Evolutionary conservation across 768 basidiomycete genomes (phyloP).

Genomic region (Suillus occidentalis): DNA sequence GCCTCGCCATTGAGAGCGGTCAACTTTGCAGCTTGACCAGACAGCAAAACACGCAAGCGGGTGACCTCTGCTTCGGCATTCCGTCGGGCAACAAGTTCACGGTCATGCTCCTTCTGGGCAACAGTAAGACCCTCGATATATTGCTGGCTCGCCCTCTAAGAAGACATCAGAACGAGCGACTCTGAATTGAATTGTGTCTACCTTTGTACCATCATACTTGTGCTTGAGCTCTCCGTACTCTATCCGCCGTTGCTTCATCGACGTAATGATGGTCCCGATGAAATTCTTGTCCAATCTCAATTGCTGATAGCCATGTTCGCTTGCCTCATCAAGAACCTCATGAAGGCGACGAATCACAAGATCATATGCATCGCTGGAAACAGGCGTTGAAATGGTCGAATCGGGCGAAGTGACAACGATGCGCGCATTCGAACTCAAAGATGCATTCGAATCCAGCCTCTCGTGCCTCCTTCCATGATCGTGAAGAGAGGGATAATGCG

Average conservation of each 20-base stretch:
- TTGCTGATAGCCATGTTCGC: constrained; percentile 56
- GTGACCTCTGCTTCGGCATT: constrained; percentile 94
- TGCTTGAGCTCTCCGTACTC: constrained; percentile 65
- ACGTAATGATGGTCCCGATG: constrained; percentile 65
- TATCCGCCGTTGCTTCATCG: constrained; percentile 63
- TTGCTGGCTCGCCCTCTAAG: constrained; percentile 85
- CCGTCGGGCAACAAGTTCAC: constrained; percentile 81
- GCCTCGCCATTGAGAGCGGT: constrained; percentile 83
- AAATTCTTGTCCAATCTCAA: constrained; percentile 74
- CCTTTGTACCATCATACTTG: constrained; percentile 87
- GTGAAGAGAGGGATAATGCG: constrained; percentile 19
- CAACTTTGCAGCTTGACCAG: constrained; percentile 86
- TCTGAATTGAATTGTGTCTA: constrained; percentile 35
- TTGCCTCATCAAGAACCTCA: constrained; percentile 61
- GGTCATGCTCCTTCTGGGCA: constrained; percentile 92
- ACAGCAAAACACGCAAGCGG: constrained; percentile 77
- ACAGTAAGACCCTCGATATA: constrained; percentile 91
- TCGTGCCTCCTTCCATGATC: constrained; percentile 16
- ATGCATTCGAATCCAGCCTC: constrained; percentile 28
- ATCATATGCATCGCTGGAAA: constrained; percentile 40
- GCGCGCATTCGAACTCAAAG: constrained; percentile 29
- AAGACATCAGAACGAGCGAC: constrained; percentile 8
- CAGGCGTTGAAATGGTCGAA: constrained; percentile 26
- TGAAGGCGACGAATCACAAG: constrained; percentile 51
- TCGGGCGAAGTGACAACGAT: constrained; percentile 50